Base-by-base conservation (phyloP, 139 green algal genomes). In the Chlamydomonas sphaeroides region DNA sequence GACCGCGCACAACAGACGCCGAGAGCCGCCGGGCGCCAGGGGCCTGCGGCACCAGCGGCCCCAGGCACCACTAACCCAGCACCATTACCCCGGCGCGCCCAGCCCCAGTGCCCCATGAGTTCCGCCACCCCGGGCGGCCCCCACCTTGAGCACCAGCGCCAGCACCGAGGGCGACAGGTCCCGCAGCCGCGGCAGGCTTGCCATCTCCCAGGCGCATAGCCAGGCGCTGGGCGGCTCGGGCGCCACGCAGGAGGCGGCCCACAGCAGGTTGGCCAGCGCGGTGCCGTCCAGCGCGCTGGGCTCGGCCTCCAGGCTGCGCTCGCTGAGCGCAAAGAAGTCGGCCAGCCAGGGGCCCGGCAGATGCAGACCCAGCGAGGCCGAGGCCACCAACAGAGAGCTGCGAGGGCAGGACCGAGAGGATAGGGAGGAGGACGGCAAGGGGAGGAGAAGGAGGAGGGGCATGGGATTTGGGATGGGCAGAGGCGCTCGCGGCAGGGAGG, bases 91-190 rank as follows among this genome's bases (percentile, higher is more conserved):
- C n/a, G n/a, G n/a, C n/a, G n/a, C n/a, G n/a, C n/a, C n/a, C n/a
- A n/a, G n/a, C n/a, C n/a, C n/a, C n/a, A n/a, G n/a, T n/a, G n/a
- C n/a, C n/a, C n/a, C n/a, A n/a, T n/a, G n/a, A n/a, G n/a, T n/a
- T n/a, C n/a, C n/a, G n/a, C n/a, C n/a, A n/a, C n/a, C n/a, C n/a
- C 17, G 33, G 25, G 10, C 7, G 20, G 32, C 7, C 39, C 75
- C 2, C 48, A 83, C 76, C 67, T 84, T 84, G 66, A 84, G 66
- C 78, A 78, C 66, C 78, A 84, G 49, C 28, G 67, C 78, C 38
- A 84, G 78, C 78, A 53, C 45, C 45, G 45, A 56, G 21, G 78
- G 78, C 10, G 49, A 53, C 65, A 84, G 66, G 53, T 78, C 51
- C 39, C 66, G 17, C 51, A 84, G 53, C 35, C 39, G 38, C 32